Conservation (phyloP, 2,329 filamentous ascomycete genomes). For the Pestalotiopsis sp. region DNA sequence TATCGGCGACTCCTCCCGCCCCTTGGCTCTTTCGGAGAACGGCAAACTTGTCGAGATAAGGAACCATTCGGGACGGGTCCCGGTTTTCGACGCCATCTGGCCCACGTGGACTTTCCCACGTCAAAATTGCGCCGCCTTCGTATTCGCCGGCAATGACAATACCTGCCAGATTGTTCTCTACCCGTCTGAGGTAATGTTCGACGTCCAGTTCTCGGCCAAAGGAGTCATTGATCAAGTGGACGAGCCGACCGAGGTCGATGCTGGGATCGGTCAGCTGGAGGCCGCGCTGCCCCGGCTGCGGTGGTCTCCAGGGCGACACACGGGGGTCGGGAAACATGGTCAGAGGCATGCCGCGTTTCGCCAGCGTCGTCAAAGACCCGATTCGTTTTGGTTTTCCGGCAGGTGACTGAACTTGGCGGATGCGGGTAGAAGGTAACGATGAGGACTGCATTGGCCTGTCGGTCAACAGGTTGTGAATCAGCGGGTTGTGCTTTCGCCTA, state of each 20-base stretch:
- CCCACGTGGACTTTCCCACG: constrained; percentile 80
- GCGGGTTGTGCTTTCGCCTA: constrained; percentile 67
- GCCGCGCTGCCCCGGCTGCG: constrained; percentile 56
- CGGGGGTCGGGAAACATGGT: constrained; percentile 77
- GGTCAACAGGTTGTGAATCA: constrained; percentile 94
- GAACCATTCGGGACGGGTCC: constrained; percentile 67
- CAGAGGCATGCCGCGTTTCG: constrained; percentile 89
- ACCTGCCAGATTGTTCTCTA: constrained; percentile 79
- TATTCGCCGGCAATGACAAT: constrained; percentile 96
- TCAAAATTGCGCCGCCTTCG: constrained; percentile 91
- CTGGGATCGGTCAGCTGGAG: constrained; percentile 75
- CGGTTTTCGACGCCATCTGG: constrained; percentile 55
- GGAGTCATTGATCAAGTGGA: constrained; percentile 89
- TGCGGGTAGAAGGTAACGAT: constrained; percentile 75
- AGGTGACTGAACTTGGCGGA: constrained; percentile 42
- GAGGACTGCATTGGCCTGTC: constrained; percentile 93
- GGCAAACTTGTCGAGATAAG: constrained; percentile 97
- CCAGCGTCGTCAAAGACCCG: constrained; percentile 68
- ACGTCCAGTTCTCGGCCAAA: constrained; percentile 85
- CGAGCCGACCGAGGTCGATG: constrained; percentile 80
- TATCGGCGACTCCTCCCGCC: constrained; percentile 87
- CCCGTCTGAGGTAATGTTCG: constrained; percentile 77
- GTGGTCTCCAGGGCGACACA: constrained; percentile 66
- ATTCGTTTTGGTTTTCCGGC: constrained; percentile 29
- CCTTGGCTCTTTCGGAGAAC: constrained; percentile 88